Conservation (phyloP, 2,329 filamentous ascomycete species). For the Colletotrichum lini region DNA sequence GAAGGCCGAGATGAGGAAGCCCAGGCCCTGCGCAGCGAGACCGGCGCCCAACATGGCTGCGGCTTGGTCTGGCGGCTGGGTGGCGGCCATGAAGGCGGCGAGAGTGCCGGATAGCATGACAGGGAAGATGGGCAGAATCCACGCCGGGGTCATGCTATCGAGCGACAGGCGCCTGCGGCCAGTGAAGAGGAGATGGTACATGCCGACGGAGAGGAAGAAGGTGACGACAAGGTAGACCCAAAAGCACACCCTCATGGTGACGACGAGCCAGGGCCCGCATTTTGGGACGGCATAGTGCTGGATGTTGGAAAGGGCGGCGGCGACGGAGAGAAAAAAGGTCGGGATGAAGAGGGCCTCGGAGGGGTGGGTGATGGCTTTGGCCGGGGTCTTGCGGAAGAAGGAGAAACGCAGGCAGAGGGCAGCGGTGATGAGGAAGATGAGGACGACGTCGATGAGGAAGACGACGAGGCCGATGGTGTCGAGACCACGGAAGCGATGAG, state of each 20-base stretch:
- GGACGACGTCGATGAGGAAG: constrained; percentile 68
- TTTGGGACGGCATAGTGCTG: constrained; percentile 64
- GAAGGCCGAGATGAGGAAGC: constrained; percentile 69
- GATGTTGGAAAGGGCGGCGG: constrained; percentile 70
- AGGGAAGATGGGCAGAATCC: constrained; percentile 75
- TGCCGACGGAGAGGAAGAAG: constrained; percentile 66
- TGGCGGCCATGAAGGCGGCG: constrained; percentile 65
- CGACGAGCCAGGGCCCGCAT: constrained; percentile 64
- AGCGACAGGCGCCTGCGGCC: constrained; percentile 59
- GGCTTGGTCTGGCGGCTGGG: constrained; percentile 62
- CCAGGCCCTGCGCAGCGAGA: constrained; percentile 72
- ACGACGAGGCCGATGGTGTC: constrained; percentile 67
- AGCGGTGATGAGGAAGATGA: constrained; percentile 65
- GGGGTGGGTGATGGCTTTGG: constrained; percentile 63
- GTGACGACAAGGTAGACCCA: constrained; percentile 72
- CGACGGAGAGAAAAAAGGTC: constrained; percentile 73
- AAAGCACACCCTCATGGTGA: constrained; percentile 68
- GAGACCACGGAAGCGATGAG: constrained; percentile 68
- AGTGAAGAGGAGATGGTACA: constrained; percentile 72
- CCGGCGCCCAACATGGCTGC: constrained; percentile 71
- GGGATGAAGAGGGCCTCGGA: constrained; percentile 73
- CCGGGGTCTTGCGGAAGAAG: constrained; percentile 58
- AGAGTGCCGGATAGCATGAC: constrained; percentile 75
- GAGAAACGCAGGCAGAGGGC: constrained; percentile 65
- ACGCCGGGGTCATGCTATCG: constrained; percentile 71